Evolutionary conservation across 176 grass and related monocot species (phyloP).

Genomic region (Urochloa ruziziensis): DNA sequence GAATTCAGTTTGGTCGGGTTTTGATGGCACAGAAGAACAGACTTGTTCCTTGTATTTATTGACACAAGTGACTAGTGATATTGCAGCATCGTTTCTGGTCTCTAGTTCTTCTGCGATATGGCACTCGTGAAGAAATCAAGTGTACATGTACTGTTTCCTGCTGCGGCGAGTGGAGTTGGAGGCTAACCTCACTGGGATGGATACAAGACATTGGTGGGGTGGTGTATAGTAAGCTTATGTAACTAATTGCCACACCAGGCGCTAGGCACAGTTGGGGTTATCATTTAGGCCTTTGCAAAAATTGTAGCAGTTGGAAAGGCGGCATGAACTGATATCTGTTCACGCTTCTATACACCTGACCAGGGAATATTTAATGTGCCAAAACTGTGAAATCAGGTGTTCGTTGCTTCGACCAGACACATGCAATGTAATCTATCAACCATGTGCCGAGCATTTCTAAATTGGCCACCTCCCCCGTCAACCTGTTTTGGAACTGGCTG

Average conservation of each 20-base stretch:
- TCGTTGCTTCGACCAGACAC: background rate
- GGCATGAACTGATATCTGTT: background rate
- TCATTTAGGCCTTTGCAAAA: slow-evolving; percentile 4
- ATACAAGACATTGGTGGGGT: slow-evolving; percentile 8
- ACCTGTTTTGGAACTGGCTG: background rate
- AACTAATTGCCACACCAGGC: slow-evolving; percentile 19
- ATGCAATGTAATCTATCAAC: slow-evolving; percentile 19
- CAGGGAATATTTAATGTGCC: background rate
- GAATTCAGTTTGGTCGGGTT: background rate
- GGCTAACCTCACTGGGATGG: slow-evolving; percentile 6
- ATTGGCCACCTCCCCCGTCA: background rate
- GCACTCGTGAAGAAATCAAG: too few relatives aligned
- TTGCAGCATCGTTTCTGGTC: background rate
- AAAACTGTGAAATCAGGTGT: background rate
- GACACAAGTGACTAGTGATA: background rate
- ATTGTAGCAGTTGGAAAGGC: slow-evolving; percentile 14
- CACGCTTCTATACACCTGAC: background rate
- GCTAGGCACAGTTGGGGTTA: background rate
- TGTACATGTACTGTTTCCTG: background rate
- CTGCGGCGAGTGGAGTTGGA: background rate
- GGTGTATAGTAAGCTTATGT: slow-evolving; percentile 33
- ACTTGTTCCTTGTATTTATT: background rate
- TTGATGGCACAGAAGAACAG: background rate
- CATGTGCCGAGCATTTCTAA: slow-evolving; percentile 9
- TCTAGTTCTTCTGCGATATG: background rate